Conservation (phyloP, 345 rosid genomes). For the Nasturtium officinale region DNA sequence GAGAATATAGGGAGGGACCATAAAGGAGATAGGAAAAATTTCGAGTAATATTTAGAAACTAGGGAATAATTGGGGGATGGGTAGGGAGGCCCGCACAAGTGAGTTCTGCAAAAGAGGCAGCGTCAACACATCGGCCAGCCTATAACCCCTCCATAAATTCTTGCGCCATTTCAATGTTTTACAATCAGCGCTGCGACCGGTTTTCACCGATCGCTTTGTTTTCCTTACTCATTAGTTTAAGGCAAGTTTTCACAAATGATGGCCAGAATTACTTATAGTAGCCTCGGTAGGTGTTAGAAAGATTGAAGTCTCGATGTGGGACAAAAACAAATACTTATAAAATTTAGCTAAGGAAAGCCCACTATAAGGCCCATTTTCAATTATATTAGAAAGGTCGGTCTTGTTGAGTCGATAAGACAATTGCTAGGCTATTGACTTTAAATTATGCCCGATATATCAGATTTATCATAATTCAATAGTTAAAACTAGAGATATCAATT, state of each 20-base stretch:
- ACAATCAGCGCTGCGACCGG: slow-evolving; percentile 58
- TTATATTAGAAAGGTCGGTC: neutral
- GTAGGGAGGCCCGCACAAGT: slow-evolving; percentile 75
- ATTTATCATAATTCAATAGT: neutral
- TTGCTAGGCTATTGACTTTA: neutral
- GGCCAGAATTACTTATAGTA: neutral
- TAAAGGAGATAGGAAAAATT: too few relatives aligned
- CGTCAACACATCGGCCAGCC: slow-evolving; percentile 83
- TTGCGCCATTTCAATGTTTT: slow-evolving; percentile 48
- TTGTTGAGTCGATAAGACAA: neutral
- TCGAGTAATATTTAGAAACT: too few relatives aligned
- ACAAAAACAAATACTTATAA: neutral
- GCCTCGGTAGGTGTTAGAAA: neutral
- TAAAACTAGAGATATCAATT: too few relatives aligned
- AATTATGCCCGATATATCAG: neutral
- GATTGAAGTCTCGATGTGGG: neutral
- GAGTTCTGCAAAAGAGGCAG: slow-evolving; percentile 93
- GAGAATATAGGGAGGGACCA: too few relatives aligned
- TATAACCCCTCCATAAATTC: slow-evolving; percentile 81
- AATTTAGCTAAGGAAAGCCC: neutral
- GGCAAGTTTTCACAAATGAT: fast-evolving
- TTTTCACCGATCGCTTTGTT: slow-evolving; percentile 84
- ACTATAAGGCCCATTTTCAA: neutral
- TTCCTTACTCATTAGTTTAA: slow-evolving; percentile 99
- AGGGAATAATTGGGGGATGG: slow-evolving; percentile 19